Percentiles rank a stretch among this genome's conserved stretches.
These are phyloP conservation scores for Krasilnikovozyma curviuscula DNA, from an alignment of 768 basidiomycete species.

Conservation along the genomic window DNA sequence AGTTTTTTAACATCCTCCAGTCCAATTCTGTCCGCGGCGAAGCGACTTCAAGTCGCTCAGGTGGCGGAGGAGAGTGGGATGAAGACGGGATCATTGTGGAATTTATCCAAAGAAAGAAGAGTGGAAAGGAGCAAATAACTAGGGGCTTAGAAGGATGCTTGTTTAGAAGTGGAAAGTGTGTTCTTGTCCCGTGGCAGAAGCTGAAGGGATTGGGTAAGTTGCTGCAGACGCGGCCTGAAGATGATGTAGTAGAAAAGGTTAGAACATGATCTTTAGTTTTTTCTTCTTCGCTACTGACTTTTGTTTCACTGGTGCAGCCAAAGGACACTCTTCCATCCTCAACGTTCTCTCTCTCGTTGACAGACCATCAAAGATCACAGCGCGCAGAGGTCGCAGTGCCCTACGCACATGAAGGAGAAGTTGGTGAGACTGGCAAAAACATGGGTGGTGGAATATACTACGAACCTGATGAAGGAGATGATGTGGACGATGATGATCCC, in stretches of 20 bases:
- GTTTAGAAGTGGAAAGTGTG: too few relatives aligned
- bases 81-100: not conserved
- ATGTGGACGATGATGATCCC: conserved; percentile 87
- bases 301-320: not conserved
- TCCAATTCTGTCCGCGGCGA: not conserved
- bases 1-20: too few relatives aligned
- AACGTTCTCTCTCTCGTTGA: conserved; percentile 77
- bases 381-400: conserved; percentile 70
- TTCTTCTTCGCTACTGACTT: not conserved
- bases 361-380: conserved; percentile 56
- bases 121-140: not conserved
- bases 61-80: not conserved
- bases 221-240: not conserved
- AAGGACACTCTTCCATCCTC: not conserved
- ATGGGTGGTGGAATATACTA: conserved; percentile 41
- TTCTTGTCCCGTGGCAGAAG: not conserved
- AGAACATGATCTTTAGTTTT: not conserved
- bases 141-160: not conserved
- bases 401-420: conserved; percentile 67
- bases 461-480: conserved; percentile 83
- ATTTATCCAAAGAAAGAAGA: not conserved
- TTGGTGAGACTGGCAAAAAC: not conserved
- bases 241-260: not conserved
- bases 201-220: not conserved
- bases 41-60: not conserved